Base-by-base conservation (phyloP, 2,329 filamentous ascomycete genomes). In the Tolypocladium album region DNA sequence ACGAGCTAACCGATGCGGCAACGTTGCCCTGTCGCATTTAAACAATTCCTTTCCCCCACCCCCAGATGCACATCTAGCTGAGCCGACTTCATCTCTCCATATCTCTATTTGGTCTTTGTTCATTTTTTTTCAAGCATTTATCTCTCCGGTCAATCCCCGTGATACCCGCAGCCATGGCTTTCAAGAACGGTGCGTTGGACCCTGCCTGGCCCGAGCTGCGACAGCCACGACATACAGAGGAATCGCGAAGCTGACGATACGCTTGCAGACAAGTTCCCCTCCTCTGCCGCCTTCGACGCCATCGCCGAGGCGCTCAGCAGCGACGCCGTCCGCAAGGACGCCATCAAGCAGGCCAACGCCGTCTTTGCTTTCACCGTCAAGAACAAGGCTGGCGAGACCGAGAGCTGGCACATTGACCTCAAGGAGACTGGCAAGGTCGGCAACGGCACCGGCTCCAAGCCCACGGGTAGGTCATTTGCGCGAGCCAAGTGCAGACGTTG, bases 371-470 rank as follows among this genome's bases (percentile, higher is more conserved):
- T 99, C 78, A 91, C 85, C 59, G 80, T 99, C 66, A 97, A 96
- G 83, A 99, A 99, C 82, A 76, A 79, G 61, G 82, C 82, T 31
- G 91, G 90, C 68, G 84, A 92, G 74, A 87, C 86, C 61, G 86
- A 90, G 70, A 89, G 85, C 77, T 99, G 94, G 94, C 85, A 95
- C 79, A 90, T 99, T 67, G 94, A 99, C 74, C 85, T 99, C 63
- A 97, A 97, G 82, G 84, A 95, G 70, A 88, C 87, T 63, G 94
- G 94, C 64, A 83, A 82, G 60, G 92, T 96, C 50, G 88, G 83
- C 68, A 88, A 88, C 71, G 94, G 94, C 60, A 73, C 83, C 34
- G 88, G 88, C 67, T 84, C 83, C 67, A 96, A 97, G 80, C 87
- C 93, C 47, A 90, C 87, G 72, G 90, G 91, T 95, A 74, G 13